phyloP scores from a whole-genome alignment of 2,329 filamentous ascomycete species.

The Diaporthe eres region DNA sequence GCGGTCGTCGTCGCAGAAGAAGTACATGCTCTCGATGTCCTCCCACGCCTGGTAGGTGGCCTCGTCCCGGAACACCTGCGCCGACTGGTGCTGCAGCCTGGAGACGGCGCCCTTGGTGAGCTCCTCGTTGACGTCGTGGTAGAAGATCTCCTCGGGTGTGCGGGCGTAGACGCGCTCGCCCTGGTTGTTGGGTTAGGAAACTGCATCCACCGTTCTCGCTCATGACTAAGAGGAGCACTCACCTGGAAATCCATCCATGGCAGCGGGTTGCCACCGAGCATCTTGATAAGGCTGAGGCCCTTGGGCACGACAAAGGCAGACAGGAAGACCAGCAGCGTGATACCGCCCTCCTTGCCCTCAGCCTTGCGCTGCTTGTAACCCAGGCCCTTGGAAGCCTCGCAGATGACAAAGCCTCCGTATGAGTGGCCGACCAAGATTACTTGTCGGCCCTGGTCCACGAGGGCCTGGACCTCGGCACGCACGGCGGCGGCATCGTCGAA shows the following conservation, averaged over 20 bases:
- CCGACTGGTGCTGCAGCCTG: conserved; percentile 43
- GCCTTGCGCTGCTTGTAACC: conserved; percentile 49
- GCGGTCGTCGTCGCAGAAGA: conserved; percentile 44
- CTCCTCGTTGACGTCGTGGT: conserved; percentile 43
- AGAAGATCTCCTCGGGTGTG: conserved; percentile 42
- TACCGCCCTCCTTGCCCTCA: conserved; percentile 52
- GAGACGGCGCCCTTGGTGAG: conserved; percentile 39
- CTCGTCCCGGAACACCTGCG: conserved; percentile 41
- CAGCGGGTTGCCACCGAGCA: conserved; percentile 45
- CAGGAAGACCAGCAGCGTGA: conserved; percentile 50
- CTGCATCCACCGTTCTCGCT: no score
- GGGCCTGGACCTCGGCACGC: conserved; percentile 42
- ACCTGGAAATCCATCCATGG: conserved; percentile 47
- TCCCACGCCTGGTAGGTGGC: conserved; percentile 46
- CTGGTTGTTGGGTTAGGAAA: neutral
- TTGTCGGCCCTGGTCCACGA: conserved; percentile 49
- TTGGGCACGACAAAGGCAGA: conserved; percentile 46
- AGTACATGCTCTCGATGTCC: conserved; percentile 44
- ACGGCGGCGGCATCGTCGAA: conserved; percentile 50
- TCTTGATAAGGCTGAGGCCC: conserved; percentile 43
- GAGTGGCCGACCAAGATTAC: conserved; percentile 52
- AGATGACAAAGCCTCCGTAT: conserved; percentile 51
- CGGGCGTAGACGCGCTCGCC: conserved; percentile 40
- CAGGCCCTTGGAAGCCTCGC: conserved; percentile 49
- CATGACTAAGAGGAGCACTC: neutral